Evolutionary conservation across 768 basidiomycete species (phyloP).

Genomic region (Suillus cothurnatus): DNA sequence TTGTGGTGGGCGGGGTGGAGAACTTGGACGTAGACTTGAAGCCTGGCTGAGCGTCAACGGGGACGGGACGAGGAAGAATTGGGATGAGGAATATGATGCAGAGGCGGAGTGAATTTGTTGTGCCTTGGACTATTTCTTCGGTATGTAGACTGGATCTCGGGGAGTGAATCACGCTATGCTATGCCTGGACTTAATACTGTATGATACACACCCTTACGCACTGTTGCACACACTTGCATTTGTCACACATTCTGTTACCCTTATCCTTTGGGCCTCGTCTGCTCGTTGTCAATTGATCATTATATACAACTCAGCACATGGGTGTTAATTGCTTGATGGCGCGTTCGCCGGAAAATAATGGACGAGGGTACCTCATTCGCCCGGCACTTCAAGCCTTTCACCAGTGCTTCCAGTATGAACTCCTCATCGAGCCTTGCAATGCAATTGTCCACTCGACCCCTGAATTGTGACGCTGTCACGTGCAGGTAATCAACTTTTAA

Average conservation of each 20-base stretch:
- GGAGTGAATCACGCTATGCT: neutral
- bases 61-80: conserved; percentile 20
- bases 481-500: neutral
- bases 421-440: too few species aligned
- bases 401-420: neutral
- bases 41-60: conserved; percentile 61
- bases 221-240: neutral
- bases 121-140: neutral
- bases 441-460: too few species aligned
- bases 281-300: neutral
- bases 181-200: conserved; percentile 3
- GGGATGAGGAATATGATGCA: conserved; percentile 29
- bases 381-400: neutral
- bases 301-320: neutral
- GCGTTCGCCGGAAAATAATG: neutral
- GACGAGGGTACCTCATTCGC: too few species aligned
- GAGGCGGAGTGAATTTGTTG: conserved; percentile 13
- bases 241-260: neutral
- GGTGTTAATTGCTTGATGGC: neutral
- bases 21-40: conserved; percentile 73
- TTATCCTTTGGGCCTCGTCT: neutral
- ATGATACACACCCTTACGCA: neutral
- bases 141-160: neutral
- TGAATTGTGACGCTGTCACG: too few species aligned
- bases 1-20: conserved; percentile 79